Conservation (phyloP, 495 filamentous ascomycete species). For the Aspergillus biplanus region DNA sequence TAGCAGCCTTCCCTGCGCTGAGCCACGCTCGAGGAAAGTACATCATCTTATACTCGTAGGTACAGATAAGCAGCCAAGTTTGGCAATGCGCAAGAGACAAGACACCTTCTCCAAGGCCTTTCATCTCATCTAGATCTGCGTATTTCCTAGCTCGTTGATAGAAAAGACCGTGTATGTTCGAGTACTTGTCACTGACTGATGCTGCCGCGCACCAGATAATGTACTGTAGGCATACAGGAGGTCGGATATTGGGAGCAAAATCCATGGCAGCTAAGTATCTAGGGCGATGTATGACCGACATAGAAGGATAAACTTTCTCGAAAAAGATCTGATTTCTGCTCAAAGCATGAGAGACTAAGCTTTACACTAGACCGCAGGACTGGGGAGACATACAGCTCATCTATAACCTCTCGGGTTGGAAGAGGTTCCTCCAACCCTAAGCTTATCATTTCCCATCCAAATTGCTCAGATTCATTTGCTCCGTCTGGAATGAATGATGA, state of each 20-base stretch:
- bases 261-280: conserved; percentile 85
- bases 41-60: conserved; percentile 97
- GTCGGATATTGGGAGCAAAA: conserved; percentile 80
- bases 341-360: conserved; percentile 18
- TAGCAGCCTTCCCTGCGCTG: conserved; percentile 76
- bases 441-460: conserved; percentile 91
- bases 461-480: conserved; percentile 43
- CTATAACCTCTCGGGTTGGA: conserved; percentile 82
- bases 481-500: conserved; percentile 27
- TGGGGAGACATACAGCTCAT: conserved; percentile 72
- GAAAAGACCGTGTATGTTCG: conserved; percentile 75
- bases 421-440: conserved; percentile 91
- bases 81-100: conserved; percentile 83
- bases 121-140: conserved; percentile 86
- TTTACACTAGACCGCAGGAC: background rate
- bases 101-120: conserved; percentile 85
- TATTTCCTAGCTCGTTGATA: conserved; percentile 90
- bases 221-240: conserved; percentile 87
- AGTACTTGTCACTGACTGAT: conserved; percentile 78
- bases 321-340: conserved; percentile 81
- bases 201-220: conserved; percentile 92
- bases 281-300: conserved; percentile 87
- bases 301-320: conserved; percentile 81
- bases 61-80: conserved; percentile 75
- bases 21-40: conserved; percentile 97